These are phyloP conservation scores for Anthracocystis panici-leucophaei DNA, from an alignment of 1,284 basidiomycete genomes.

Conservation along the genomic window DNA sequence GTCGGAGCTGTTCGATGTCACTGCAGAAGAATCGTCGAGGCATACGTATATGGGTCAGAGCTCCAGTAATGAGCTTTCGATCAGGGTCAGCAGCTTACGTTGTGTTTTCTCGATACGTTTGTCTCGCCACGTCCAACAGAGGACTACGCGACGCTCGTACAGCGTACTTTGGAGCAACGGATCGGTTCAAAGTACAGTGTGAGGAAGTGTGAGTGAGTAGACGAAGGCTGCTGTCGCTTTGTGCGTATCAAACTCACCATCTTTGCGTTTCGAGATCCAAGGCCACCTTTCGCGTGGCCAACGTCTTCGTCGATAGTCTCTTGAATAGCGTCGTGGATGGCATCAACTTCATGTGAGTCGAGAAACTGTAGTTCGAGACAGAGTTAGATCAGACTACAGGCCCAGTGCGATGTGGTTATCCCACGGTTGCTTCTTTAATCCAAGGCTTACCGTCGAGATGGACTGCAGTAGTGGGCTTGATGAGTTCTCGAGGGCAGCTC, in stretches of 20 bases:
- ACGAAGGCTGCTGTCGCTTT: not conserved
- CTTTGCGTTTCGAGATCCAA: slow-evolving; percentile 18
- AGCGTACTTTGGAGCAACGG: slow-evolving; percentile 74
- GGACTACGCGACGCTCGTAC: slow-evolving; percentile 83
- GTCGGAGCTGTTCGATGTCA: slow-evolving; percentile 79
- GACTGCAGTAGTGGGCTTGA: slow-evolving; percentile 76
- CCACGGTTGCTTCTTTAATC: no score
- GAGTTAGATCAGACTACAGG: not conserved
- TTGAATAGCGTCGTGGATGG: slow-evolving; percentile 76
- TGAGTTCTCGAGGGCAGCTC: slow-evolving; percentile 75
- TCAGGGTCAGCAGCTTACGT: slow-evolving; percentile 14
- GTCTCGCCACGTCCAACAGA: slow-evolving; percentile 89
- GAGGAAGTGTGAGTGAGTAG: not conserved
- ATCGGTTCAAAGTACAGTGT: not conserved
- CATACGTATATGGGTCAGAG: not conserved
- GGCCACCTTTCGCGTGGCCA: slow-evolving; percentile 39
- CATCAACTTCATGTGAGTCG: slow-evolving; percentile 77
- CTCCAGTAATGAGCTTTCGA: not conserved
- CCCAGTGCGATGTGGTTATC: not conserved
- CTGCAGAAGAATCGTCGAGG: slow-evolving; percentile 64
- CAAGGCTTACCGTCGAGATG: slow-evolving; percentile 74
- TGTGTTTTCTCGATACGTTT: slow-evolving; percentile 88
- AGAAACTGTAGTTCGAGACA: slow-evolving; percentile 74
- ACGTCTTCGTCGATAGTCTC: slow-evolving; percentile 79
- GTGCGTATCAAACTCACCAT: slow-evolving; percentile 21